Conservation (phyloP, 1,139 yeast genomes). For the Yamadazyma atmosphaerica region DNA sequence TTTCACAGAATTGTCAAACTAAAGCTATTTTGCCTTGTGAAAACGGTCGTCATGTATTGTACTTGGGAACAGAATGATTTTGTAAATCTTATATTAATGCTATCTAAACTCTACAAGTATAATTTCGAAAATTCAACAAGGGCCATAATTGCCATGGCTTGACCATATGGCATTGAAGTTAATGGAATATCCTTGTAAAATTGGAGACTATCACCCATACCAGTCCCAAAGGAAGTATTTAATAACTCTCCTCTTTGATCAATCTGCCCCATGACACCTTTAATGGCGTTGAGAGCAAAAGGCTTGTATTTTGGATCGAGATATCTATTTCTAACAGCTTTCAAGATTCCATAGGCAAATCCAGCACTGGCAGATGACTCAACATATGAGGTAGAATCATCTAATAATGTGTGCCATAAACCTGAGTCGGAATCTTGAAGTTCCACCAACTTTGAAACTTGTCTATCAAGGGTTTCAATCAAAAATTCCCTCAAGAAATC, state of each 20-base stretch:
- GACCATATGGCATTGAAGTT: conserved; percentile 36
- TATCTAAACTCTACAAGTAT: conserved; percentile 14
- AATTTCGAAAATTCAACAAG: conserved; percentile 25
- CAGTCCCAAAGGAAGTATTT: conserved; percentile 35
- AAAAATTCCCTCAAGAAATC: conserved; percentile 25
- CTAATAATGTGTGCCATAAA: conserved; percentile 32
- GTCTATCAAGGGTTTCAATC: conserved; percentile 27
- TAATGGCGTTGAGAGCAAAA: conserved; percentile 25
- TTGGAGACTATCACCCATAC: conserved; percentile 30
- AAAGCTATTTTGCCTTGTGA: too few relatives aligned
- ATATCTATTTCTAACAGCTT: conserved; percentile 23
- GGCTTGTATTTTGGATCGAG: conserved; percentile 20
- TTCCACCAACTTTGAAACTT: conserved; percentile 23
- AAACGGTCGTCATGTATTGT: too few relatives aligned
- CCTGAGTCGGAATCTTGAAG: conserved; percentile 26
- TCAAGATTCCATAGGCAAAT: conserved; percentile 34
- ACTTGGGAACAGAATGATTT: background rate
- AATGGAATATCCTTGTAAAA: conserved; percentile 32
- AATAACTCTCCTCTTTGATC: conserved; percentile 28
- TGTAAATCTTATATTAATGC: background rate
- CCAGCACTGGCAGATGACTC: conserved; percentile 38
- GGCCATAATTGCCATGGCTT: conserved; percentile 38
- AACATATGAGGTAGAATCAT: conserved; percentile 27
- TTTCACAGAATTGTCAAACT: too few relatives aligned
- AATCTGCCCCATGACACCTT: conserved; percentile 26